Base-by-base conservation (phyloP, 2,329 filamentous ascomycete genomes). In the Dothistroma septosporum region DNA sequence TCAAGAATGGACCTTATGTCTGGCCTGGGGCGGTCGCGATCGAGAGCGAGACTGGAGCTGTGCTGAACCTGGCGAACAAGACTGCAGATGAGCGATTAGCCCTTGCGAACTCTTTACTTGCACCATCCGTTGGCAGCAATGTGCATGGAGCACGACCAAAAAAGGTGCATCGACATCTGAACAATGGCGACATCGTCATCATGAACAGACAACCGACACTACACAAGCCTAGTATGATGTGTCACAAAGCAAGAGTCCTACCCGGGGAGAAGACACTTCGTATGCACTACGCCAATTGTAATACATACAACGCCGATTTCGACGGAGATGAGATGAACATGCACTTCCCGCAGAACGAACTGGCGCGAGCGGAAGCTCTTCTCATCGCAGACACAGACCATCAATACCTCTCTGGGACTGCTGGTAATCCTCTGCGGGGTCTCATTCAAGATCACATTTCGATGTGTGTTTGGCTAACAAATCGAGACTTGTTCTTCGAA, bases 251-350 rank as follows among this genome's bases (percentile, higher is more conserved):
- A 55, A 86, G 92, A 62, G 93, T 99, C 6, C 79, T 99, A 19
- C 90, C 91, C 0, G 92, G 92, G 37, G 95, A 99, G 76, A 96
- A 96, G 78, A 97, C 94, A 0, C 92, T 99, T 74, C 92, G 94
- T 67, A 97, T 99, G 93, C 94, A 99, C 79, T 99, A 99, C 77
- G 93, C 94, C 70, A 99, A 99, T 75, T 97, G 94, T 76, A 99
- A 99, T 73, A 97, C 94, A 0, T 99, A 99, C 82, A 99, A 99
- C 70, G 94, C 94, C 33, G 94, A 99, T 82, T 99, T 99, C 73
- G 95, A 99, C 72, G 94, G 94, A 75, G 94, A 99, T 74, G 94
- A 99, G 76, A 99, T 99, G 94, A 99, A 99, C 76, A 95, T 99
- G 92, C 94, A 99, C 77, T 97, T 99, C 72, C 94, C 94, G 1